Percentiles rank a stretch among this genome's conserved stretches.
Conservation (phyloP, 2,329 filamentous ascomycete genomes). For the Aureobasidium sp. region DNA sequence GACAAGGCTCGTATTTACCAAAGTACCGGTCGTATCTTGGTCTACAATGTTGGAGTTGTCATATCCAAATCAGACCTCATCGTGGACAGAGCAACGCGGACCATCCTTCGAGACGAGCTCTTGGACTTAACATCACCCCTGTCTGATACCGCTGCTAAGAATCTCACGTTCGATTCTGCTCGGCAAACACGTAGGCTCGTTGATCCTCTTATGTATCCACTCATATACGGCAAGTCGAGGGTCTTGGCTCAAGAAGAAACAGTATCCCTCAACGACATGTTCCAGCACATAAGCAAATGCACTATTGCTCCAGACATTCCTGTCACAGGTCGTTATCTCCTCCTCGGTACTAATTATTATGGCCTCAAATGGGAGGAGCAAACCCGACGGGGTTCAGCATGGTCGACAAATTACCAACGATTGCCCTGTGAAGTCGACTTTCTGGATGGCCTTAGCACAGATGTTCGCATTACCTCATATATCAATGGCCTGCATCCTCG, state of each 20-base stretch:
- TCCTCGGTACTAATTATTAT: background rate
- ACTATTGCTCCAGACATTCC: background rate
- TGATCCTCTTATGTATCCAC: conserved; percentile 16
- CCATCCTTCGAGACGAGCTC: background rate
- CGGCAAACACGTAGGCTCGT: conserved; percentile 1
- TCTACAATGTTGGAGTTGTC: background rate
- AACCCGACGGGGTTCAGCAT: background rate
- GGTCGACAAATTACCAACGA: conserved; percentile 10
- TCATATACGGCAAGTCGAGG: conserved; percentile 18
- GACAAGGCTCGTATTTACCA: background rate
- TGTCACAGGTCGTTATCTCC: background rate
- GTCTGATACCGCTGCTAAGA: background rate
- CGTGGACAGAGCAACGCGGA: background rate
- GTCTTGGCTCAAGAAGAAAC: conserved; percentile 14
- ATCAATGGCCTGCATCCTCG: conserved; percentile 14
- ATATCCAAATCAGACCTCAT: background rate
- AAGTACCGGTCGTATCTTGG: background rate
- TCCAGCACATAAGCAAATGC: conserved; percentile 11
- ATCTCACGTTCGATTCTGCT: background rate
- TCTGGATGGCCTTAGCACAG: background rate
- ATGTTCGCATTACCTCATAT: conserved; percentile 13
- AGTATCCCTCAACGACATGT: conserved; percentile 14
- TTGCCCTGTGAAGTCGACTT: conserved; percentile 13
- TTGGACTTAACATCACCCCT: background rate
- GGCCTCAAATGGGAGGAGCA: background rate